Evolutionary conservation across 768 basidiomycete genomes (phyloP).

Genomic region (Auricularia auricula-judae): DNA sequence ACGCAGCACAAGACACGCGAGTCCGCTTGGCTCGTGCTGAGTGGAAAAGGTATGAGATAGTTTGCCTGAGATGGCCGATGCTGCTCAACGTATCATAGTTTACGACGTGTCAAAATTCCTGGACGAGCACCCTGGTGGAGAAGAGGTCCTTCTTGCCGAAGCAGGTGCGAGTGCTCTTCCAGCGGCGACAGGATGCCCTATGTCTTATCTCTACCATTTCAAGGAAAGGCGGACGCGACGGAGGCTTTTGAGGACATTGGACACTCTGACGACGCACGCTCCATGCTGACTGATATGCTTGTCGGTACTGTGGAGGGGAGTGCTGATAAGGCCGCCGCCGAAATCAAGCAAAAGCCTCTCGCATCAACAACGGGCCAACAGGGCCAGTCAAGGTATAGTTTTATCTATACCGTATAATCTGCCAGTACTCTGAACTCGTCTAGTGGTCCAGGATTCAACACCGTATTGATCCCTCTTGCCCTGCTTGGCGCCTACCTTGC

Average conservation of each 20-base stretch:
- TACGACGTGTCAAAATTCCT: constrained; percentile 32
- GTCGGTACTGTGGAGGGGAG: constrained; percentile 29
- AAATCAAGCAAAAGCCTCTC: neutral
- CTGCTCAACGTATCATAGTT: constrained; percentile 14
- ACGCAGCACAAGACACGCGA: constrained; percentile 25
- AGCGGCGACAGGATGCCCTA: neutral
- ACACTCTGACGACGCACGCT: constrained; percentile 37
- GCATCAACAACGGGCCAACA: neutral
- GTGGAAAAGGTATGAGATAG: constrained; percentile 23
- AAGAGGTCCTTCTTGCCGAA: constrained; percentile 36
- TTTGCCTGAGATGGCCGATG: neutral
- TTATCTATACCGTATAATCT: too few species aligned
- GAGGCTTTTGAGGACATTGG: constrained; percentile 42
- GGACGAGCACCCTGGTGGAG: constrained; percentile 37
- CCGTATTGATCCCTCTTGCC: constrained; percentile 46
- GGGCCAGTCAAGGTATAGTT: too few species aligned
- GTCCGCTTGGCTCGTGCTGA: constrained; percentile 28
- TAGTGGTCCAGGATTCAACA: constrained; percentile 4
- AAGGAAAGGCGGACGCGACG: constrained; percentile 32
- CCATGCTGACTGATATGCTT: constrained; percentile 28
- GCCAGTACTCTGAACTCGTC: neutral
- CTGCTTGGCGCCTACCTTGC: constrained; percentile 80
- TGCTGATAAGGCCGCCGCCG: neutral
- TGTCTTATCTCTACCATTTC: constrained; percentile 1
- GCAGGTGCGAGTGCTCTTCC: constrained; percentile 16